Evolutionary conservation across 169 alveolate species (phyloP), one percentile per base, ranked within the genome.

Genomic region (Cryptosporidium baileyi): DNA sequence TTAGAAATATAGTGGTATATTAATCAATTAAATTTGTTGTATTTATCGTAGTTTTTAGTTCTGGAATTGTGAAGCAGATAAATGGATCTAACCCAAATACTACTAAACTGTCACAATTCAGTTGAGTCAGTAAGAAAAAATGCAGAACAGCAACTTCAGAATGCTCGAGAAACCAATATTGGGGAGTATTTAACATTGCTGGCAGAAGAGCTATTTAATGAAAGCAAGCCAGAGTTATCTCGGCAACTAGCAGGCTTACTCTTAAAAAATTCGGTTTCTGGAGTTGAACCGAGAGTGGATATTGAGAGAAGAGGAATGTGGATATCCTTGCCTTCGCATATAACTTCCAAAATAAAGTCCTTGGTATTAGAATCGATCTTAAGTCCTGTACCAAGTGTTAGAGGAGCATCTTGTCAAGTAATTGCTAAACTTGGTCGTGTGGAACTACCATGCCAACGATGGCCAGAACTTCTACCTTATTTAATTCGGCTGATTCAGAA

Each of bases 231-330:
- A 36, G 85, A 74, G 60, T 32, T 74, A n/a, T 74, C 85, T 15
- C 85, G 96, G 30, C 96, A 93, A 81, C 67, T 93, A 74, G 96
- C 96, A 5, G 96, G 96, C 5, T 67, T 93, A 17, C 63, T 93
- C 62, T 65, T 93, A 60, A 93, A 93, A 80, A 93, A 93, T 82
- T 89, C 94, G 11, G 92, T 93, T 85, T 90, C 91, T 36, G 82
- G 92, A 1, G 91, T 91, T 57, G 92, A 85, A 38, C 85, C 67
- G 36, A 90, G 91, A 49, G 80, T 80, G 82, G 91, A 82, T 80
- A 90, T 88, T 61, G 96, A 93, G 62, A 93, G 80, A 26, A 90
- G 89, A 59, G 91, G 91, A 41, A 90, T 91, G 67, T 85, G 82
- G 93, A 90, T 82, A 91, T 94, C 41, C 81, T 51, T 80, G 90